Evolutionary conservation across 176 grass and related monocot genomes (phyloP), one percentile per base, ranked within the genome.

Genomic region (Carex pumila): DNA sequence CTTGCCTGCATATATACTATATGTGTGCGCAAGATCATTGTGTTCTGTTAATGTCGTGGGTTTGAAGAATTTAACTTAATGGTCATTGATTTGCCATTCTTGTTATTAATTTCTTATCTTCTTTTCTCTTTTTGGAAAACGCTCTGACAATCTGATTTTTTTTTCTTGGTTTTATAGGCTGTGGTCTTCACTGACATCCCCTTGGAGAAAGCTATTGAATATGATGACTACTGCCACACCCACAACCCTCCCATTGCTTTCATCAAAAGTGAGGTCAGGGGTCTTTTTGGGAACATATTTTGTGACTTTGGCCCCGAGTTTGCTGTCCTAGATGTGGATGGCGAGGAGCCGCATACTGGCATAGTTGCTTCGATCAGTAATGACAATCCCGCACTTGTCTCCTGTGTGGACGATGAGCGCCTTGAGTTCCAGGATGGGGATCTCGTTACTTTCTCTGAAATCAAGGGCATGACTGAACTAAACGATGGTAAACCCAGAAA

Each of bases 381-480:
- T 54, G 89, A 87, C 61, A 90, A 87, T 85, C 73, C 86, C 8
- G 85, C 89, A 10, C 78, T 88, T 36, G 76, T 90, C 18, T 85
- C 85, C 9, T 87, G 89, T 82, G 89, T 90, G 30, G 89, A 90
- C 15, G 89, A 87, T 82, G 89, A 90, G 65, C 82, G 89, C 30
- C 85, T 90, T 18, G 85, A 90, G 41, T 87, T 90, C 82, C 81
- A 90, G 60, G 89, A 90, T 85, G 86, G 89, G 4, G 89, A 90
- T 87, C 52, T 90, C 10, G 82, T 90, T 52, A 45, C 85, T 61
- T 90, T 90, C 58, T 90, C 89, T 39, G 89, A 90, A 76, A 50
- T 90, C 36, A 66, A 84, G 39, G 86, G 86, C n/a, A 88, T 88
- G 86, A 84, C 15, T 41, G 86, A 88, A 70, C 43, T 88, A 45